Evolutionary conservation across 371 early-diverging fungal species (phyloP), one percentile per base, ranked within the genome.

Genomic region (Sporodiniella umbellata): DNA sequence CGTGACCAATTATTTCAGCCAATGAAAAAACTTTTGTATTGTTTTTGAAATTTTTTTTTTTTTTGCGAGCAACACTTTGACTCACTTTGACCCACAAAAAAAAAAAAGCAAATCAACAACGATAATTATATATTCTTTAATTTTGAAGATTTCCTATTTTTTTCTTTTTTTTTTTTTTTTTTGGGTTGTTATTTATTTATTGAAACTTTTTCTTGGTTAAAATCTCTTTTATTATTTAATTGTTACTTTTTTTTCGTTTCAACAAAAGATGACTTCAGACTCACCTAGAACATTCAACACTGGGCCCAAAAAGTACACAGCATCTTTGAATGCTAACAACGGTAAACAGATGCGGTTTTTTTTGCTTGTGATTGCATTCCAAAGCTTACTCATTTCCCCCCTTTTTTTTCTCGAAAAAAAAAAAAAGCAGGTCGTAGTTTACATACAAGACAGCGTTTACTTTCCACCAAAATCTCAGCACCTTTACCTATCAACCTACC

Each of bases 401-500:
- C n/a, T n/a, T n/a, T n/a, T n/a, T n/a, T n/a, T n/a, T n/a, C n/a
- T n/a, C n/a, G n/a, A n/a, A n/a, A n/a, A n/a, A n/a, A n/a, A n/a
- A n/a, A n/a, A n/a, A n/a, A n/a, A n/a, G n/a, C 43, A 66, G 70
- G 61, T 4, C 64, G 74, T 17, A 63, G 51, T 37, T 35, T 26
- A 21, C 56, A 66, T 12, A 48, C 66, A 33, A 64, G 75, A 25
- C 50, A 68, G 28, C 58, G 70, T 23, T 24, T 70, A 8, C 28
- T 73, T 5, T 50, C 69, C 8, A 66, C 56, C 25, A 77, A 77
- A 39, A 60, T 77, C 11, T 63, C 72, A 28, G 78, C 78, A n/a
- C 78, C 78, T 23, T 64, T 60, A 19, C 78, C 78, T 0, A 64
- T 77, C 39, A 77, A 77, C 39, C 33, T 71, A 19, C 78, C 78